phyloP scores from a whole-genome alignment of 768 basidiomycete genomes.

The Saitozyma sp. region DNA sequence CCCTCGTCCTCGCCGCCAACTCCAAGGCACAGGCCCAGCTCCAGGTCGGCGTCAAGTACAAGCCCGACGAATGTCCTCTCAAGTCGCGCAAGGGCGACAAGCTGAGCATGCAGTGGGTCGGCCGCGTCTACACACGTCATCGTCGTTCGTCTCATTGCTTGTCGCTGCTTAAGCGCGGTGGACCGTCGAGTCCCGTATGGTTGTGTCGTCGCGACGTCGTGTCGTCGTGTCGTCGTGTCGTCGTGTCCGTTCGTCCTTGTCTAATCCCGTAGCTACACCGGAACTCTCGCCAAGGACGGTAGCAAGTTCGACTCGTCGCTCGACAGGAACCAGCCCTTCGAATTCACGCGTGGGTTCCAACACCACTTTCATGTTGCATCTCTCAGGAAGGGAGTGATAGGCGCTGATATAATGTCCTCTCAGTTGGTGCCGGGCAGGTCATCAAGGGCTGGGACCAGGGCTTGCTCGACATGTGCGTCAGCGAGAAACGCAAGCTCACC shows the following conservation, averaged over 20 bases:
- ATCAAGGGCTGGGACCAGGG: constrained; percentile 55
- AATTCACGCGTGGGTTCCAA: constrained; percentile 61
- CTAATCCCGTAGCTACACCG: constrained; percentile 61
- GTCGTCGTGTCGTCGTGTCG: no score
- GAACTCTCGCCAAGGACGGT: constrained; percentile 72
- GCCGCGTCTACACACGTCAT: not conserved
- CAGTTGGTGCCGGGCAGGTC: constrained; percentile 52
- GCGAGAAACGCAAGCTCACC: constrained; percentile 83
- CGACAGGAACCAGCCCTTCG: constrained; percentile 71
- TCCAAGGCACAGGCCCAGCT: constrained; percentile 18
- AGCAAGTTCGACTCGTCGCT: constrained; percentile 88
- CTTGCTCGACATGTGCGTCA: constrained; percentile 69
- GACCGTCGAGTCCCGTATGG: no score
- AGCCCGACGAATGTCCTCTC: constrained; percentile 48
- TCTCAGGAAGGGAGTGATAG: not conserved
- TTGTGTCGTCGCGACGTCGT: no score
- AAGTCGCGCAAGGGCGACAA: constrained; percentile 49
- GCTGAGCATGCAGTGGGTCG: constrained; percentile 51
- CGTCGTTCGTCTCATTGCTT: not conserved
- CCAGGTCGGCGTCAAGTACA: constrained; percentile 48
- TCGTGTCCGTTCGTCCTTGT: not conserved
- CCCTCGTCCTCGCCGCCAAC: constrained; percentile 3
- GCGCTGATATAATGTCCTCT: constrained; percentile 5
- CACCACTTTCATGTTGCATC: not conserved
- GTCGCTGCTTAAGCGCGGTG: no score